Conservation (phyloP, 2,329 filamentous ascomycete species). For the Remersonia thermophila region DNA sequence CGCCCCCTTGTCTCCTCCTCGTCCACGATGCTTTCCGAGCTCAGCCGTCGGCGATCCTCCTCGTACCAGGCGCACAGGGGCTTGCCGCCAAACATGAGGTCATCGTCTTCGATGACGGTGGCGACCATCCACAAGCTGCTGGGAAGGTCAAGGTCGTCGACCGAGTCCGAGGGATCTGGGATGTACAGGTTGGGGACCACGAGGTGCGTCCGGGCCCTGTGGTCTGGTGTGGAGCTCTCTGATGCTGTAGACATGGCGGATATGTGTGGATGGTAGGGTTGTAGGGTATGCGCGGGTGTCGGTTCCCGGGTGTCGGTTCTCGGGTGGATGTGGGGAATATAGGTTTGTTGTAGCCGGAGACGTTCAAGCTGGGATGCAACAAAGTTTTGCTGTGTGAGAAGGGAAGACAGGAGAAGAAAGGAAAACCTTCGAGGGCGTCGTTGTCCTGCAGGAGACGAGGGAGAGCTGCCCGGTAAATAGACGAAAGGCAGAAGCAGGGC, state of each 20-base stretch:
- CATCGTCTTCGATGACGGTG: slow-evolving; percentile 48
- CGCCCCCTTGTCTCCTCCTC: slow-evolving; percentile 31
- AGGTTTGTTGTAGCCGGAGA: too few relatives aligned
- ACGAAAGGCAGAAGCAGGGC: slow-evolving; percentile 5
- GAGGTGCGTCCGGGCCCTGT: slow-evolving; percentile 11
- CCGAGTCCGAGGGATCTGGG: slow-evolving; percentile 6
- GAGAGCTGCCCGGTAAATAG: too few relatives aligned
- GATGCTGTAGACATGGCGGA: slow-evolving; percentile 14
- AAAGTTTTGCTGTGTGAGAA: too few relatives aligned
- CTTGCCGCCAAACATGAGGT: slow-evolving; percentile 49
- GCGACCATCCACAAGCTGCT: slow-evolving; percentile 36
- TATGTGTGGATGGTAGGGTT: neutral
- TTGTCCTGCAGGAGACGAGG: too few relatives aligned
- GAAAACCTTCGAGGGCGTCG: too few relatives aligned
- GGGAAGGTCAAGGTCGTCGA: slow-evolving; percentile 13
- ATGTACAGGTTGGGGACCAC: slow-evolving; percentile 14
- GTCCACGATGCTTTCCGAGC: slow-evolving; percentile 19
- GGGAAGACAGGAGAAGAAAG: too few relatives aligned
- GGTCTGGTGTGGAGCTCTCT: slow-evolving; percentile 13
- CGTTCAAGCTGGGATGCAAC: too few relatives aligned
- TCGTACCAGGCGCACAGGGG: slow-evolving; percentile 48
- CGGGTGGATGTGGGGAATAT: too few relatives aligned
- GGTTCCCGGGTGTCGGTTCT: too few relatives aligned
- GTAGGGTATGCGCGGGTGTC: too few relatives aligned
- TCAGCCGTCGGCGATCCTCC: slow-evolving; percentile 38